A percentile compares a stretch with the other conserved stretches of the same genome.
Evolutionary conservation across 2,329 filamentous ascomycete species (phyloP).

Genomic region (Myotisia sp.): DNA sequence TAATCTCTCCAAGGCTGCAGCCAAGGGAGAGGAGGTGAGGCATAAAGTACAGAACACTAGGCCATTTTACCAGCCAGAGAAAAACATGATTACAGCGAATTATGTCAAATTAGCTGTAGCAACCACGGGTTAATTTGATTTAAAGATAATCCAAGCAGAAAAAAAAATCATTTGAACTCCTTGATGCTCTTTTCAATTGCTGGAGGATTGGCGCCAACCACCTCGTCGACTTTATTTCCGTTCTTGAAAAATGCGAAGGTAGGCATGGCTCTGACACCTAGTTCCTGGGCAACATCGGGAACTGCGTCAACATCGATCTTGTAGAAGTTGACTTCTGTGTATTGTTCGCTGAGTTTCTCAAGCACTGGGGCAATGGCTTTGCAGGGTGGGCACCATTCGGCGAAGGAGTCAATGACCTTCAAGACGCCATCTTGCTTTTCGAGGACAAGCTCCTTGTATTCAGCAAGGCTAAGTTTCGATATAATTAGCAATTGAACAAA

Average conservation of each 20-base stretch:
- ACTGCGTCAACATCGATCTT: constrained; percentile 44
- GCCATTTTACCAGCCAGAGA: no score
- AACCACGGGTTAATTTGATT: no score
- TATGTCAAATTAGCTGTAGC: no score
- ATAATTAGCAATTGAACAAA: constrained; percentile 3
- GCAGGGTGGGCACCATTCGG: constrained; percentile 45
- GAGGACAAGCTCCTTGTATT: constrained; percentile 39
- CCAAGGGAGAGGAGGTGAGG: no score
- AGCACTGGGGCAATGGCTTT: constrained; percentile 40
- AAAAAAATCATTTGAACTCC: constrained; percentile 7
- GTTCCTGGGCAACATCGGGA: constrained; percentile 35
- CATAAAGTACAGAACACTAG: no score
- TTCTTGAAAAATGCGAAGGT: constrained; percentile 30
- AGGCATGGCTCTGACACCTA: constrained; percentile 36
- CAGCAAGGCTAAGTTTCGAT: constrained; percentile 14
- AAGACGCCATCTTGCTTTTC: no score
- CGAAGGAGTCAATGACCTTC: constrained; percentile 41
- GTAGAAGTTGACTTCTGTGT: constrained; percentile 37
- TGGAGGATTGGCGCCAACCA: constrained; percentile 53
- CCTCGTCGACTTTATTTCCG: constrained; percentile 20
- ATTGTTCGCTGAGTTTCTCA: constrained; percentile 37
- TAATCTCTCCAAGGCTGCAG: no score
- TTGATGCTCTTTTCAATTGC: constrained; percentile 37
- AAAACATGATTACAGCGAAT: no score
- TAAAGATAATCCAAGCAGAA: not conserved